Conservation (phyloP, 306 rosid genomes). For the Casuarina equisetifolia region DNA sequence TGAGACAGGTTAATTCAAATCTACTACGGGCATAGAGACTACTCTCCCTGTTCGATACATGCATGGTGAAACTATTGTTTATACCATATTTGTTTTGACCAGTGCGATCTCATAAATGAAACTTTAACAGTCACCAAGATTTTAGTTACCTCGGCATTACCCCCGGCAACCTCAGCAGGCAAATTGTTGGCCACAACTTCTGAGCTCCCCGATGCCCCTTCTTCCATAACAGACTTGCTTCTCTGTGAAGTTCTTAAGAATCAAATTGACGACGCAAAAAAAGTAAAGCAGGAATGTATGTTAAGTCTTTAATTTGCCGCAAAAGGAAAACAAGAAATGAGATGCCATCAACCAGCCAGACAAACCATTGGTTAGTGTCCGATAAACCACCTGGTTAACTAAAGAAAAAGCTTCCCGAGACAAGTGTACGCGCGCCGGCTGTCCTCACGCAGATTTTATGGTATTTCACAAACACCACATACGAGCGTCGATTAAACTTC, state of each 20-base stretch:
- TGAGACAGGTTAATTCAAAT: neutral
- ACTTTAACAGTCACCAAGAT: neutral
- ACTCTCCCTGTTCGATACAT: neutral
- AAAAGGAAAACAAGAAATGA: neutral
- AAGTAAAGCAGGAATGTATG: neutral
- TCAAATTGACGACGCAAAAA: neutral
- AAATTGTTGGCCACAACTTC: conserved; percentile 49
- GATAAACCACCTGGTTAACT: too few species aligned
- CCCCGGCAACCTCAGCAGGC: conserved; percentile 46
- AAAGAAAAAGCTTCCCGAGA: too few species aligned
- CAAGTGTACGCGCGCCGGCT: too few species aligned
- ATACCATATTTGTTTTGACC: too few species aligned
- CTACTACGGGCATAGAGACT: neutral
- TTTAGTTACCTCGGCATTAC: conserved; percentile 52
- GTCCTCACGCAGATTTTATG: too few species aligned
- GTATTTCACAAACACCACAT: too few species aligned
- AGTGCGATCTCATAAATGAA: neutral
- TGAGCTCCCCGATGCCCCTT: conserved; percentile 46
- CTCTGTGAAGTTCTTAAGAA: conserved; percentile 20
- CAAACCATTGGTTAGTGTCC: too few species aligned
- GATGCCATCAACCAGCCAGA: too few species aligned
- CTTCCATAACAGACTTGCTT: conserved; percentile 52
- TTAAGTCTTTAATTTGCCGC: neutral
- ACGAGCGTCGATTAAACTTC: too few species aligned
- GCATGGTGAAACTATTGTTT: neutral